Evolutionary conservation across 1,139 yeast genomes (phyloP).

Genomic region (Entelexis paramagnoliae): DNA sequence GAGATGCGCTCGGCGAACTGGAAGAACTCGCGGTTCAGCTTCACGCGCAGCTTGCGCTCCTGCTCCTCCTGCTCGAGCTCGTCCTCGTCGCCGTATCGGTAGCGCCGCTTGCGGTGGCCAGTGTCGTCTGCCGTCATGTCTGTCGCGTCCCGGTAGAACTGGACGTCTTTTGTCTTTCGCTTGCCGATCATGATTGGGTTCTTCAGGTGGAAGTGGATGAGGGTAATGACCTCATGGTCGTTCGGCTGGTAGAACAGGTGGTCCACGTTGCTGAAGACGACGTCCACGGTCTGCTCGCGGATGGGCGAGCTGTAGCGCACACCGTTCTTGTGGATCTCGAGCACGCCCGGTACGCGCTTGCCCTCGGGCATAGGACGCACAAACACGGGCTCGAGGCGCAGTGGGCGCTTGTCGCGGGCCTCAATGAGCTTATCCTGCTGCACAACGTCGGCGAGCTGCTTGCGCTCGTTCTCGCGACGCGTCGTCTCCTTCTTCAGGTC

Average conservation of each 20-base stretch:
- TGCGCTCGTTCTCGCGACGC: slow-evolving; percentile 81
- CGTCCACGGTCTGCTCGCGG: slow-evolving; percentile 77
- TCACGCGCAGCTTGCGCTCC: slow-evolving; percentile 84
- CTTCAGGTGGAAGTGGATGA: slow-evolving; percentile 86
- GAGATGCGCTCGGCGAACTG: slow-evolving; percentile 83
- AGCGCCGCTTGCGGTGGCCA: slow-evolving; percentile 79
- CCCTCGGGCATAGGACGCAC: slow-evolving; percentile 96
- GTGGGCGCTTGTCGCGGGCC: slow-evolving; percentile 68
- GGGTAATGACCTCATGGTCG: slow-evolving; percentile 84
- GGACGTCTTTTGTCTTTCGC: slow-evolving; percentile 89
- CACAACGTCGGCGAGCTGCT: slow-evolving; percentile 89
- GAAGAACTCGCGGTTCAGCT: slow-evolving; percentile 85
- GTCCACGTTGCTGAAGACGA: slow-evolving; percentile 79
- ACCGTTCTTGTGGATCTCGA: slow-evolving; percentile 93
- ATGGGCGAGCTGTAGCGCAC: slow-evolving; percentile 75
- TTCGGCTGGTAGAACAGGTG: slow-evolving; percentile 94
- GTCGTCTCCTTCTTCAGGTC: slow-evolving; percentile 88
- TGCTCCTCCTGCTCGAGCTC: slow-evolving; percentile 98
- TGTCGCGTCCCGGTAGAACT: slow-evolving; percentile 91
- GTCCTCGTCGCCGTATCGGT: slow-evolving; percentile 96
- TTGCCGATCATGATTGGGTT: slow-evolving; percentile 93
- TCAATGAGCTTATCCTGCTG: slow-evolving; percentile 83
- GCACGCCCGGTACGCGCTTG: slow-evolving; percentile 82
- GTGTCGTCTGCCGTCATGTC: slow-evolving; percentile 97
- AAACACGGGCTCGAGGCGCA: slow-evolving; percentile 76